These are phyloP conservation scores for Gracilaria caudata DNA, from an alignment of 23 red algal genomes.

Conservation along the genomic window DNA sequence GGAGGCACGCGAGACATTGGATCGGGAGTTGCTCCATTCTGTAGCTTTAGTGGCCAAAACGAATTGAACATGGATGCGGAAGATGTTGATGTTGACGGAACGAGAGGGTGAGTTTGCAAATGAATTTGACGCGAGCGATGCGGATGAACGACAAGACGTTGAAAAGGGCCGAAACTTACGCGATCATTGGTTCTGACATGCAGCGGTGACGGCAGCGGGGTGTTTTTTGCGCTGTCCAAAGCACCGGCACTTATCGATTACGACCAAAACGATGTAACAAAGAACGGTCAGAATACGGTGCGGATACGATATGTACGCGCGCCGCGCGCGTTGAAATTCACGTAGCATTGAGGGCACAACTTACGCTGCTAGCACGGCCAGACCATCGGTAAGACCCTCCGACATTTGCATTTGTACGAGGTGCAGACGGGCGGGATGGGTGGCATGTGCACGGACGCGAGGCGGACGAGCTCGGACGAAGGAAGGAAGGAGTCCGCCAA, in stretches of 20 bases:
- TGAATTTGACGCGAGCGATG: background rate
- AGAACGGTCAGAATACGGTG: slow-evolving; percentile 6
- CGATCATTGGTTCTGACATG: slow-evolving; percentile 23
- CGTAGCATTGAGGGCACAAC: background rate
- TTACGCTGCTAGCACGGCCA: slow-evolving; percentile 61
- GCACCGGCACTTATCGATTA: slow-evolving; percentile 56
- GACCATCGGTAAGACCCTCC: slow-evolving; percentile 54
- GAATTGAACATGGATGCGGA: background rate
- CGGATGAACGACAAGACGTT: too few relatives aligned
- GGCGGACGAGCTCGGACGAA: too few relatives aligned
- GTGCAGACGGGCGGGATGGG: background rate
- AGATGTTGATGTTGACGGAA: background rate
- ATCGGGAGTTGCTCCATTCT: slow-evolving; percentile 21
- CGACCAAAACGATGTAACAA: background rate
- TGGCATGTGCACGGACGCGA: background rate
- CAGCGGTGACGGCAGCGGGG: slow-evolving; percentile 21
- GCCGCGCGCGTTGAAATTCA: background rate
- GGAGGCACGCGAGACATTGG: slow-evolving; percentile 7
- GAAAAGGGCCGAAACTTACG: background rate
- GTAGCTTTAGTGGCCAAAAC: slow-evolving; percentile 12
- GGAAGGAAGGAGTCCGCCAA: too few relatives aligned
- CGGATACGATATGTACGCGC: background rate
- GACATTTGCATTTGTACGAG: slow-evolving; percentile 26
- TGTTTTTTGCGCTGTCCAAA: slow-evolving; percentile 77
- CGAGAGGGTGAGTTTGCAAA: background rate